phyloP scores from a whole-genome alignment of 495 filamentous ascomycete genomes.

The Daldinia caldariorum region DNA sequence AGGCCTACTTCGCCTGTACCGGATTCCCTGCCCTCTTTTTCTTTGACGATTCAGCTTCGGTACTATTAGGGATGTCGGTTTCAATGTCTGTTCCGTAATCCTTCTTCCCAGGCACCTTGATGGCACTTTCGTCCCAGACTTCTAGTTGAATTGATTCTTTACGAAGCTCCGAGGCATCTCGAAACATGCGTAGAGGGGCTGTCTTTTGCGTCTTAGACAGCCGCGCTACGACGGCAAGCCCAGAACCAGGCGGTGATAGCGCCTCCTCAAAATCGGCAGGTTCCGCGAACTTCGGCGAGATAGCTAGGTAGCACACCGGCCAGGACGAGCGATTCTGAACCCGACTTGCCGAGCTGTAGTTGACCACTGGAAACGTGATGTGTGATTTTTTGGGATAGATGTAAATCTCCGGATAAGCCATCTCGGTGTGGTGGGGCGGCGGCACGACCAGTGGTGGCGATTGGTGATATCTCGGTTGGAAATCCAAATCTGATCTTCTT shows the following conservation, averaged over 20 bases:
- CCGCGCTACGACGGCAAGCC: conserved; percentile 26
- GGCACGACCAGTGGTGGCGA: not conserved
- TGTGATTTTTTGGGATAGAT: conserved; percentile 33
- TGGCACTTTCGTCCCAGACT: conserved; percentile 30
- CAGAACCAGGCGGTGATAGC: conserved; percentile 21
- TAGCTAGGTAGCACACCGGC: conserved; percentile 38
- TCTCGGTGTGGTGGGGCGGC: not conserved
- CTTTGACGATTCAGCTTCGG: conserved; percentile 4
- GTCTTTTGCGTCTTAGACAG: conserved; percentile 21
- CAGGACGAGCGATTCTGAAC: not conserved
- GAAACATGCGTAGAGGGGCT: conserved; percentile 18
- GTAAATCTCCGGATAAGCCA: conserved; percentile 31
- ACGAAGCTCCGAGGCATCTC: conserved; percentile 19
- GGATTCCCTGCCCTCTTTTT: not conserved
- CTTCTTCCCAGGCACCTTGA: not conserved
- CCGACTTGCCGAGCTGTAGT: conserved; percentile 29
- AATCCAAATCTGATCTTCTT: not conserved
- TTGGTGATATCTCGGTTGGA: conserved; percentile 1
- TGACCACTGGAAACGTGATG: conserved; percentile 42
- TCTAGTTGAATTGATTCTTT: conserved; percentile 40
- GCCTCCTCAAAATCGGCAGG: conserved; percentile 30
- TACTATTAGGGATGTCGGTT: not conserved
- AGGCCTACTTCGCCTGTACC: not conserved
- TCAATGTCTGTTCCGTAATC: not conserved
- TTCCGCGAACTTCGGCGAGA: conserved; percentile 28